Conservation (phyloP, 1,139 yeast species). For the Suhomyces anneliseae region DNA sequence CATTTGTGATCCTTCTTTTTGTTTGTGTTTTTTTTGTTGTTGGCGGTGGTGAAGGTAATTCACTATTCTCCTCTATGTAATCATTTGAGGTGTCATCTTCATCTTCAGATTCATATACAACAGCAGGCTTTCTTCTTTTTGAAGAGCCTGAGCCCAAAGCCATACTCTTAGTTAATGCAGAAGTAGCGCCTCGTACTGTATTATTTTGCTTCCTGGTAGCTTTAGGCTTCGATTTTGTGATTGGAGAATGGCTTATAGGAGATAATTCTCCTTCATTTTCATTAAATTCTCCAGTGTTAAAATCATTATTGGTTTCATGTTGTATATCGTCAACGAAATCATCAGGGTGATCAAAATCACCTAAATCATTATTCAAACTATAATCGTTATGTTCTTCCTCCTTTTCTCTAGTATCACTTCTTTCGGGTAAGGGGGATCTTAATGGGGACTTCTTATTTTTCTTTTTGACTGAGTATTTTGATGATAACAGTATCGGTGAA, state of each 20-base stretch:
- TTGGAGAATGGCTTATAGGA: slow-evolving; percentile 7
- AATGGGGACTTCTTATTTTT: slow-evolving; percentile 34
- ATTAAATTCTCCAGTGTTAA: not conserved
- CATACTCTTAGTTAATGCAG: slow-evolving; percentile 41
- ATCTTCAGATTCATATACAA: slow-evolving; percentile 19
- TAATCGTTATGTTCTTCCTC: slow-evolving; percentile 3
- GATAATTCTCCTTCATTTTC: not conserved
- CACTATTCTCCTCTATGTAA: slow-evolving; percentile 14
- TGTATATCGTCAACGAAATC: slow-evolving; percentile 13
- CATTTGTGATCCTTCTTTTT: slow-evolving; percentile 5
- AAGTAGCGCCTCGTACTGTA: slow-evolving; percentile 5
- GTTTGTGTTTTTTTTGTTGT: slow-evolving; percentile 13
- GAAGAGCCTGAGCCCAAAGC: slow-evolving; percentile 35
- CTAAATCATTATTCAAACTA: slow-evolving; percentile 9
- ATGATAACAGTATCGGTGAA: slow-evolving; percentile 29
- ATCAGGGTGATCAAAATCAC: slow-evolving; percentile 12
- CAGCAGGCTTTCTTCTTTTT: slow-evolving; percentile 13
- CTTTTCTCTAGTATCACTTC: slow-evolving; percentile 5
- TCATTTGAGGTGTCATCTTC: slow-evolving; percentile 17
- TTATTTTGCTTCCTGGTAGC: not conserved
- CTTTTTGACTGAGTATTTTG: slow-evolving; percentile 17
- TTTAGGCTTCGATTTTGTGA: slow-evolving; percentile 2
- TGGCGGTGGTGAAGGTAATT: slow-evolving; percentile 23
- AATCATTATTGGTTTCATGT: slow-evolving; percentile 5
- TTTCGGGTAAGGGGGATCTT: slow-evolving; percentile 34